Evolutionary conservation across 148 eudicot genomes (phyloP), one percentile per base, ranked within the genome.

Genomic region (Agrostemma githago): DNA sequence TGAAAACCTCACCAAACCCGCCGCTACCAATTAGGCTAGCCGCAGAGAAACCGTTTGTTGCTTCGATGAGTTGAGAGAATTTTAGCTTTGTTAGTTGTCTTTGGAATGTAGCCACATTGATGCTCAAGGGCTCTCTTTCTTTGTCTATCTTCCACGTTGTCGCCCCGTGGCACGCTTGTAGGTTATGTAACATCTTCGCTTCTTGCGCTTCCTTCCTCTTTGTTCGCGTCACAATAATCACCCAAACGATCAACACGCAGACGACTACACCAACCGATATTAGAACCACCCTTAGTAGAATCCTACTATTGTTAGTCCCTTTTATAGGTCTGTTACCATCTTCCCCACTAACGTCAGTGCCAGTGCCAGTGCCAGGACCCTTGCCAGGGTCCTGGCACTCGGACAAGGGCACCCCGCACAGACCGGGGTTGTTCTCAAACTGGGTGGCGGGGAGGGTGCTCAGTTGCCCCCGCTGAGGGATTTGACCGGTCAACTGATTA

Each of bases 71-170:
- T 61, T 94, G 98, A 1, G 98, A 94, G 81, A 94, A 94, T 76
- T 91, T 94, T 19, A 94, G 86, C 77, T 92, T 94, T 65, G 89
- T 82, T 5, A 94, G 82, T 43, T 91, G 96, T 59, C 96, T 78
- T 68, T 94, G 98, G 66, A 94, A 94, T 4, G 98, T 94, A 0
- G 98, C 98, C 9, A 94, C 98, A 61, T 94, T 94, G 68, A 94
- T 94, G 87, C 98, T 94, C 79, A 94, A 64, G 2, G 98, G 98
- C 73, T 94, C 98, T 74, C 82, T 94, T 78, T 94, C 98, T 81
- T 86, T 91, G 66, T 94, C 98, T 42, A 94, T 91, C 79, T 92
- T 89, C 98, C 98, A 94, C 9, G 97, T 91, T 5, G 97, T 94
- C 16, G 96, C 97, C 1, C 88, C 87, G 21, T 83, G 82, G 57